Evolutionary conservation across 441 rosid genomes (phyloP).

Genomic region (Biscutella laevigata): DNA sequence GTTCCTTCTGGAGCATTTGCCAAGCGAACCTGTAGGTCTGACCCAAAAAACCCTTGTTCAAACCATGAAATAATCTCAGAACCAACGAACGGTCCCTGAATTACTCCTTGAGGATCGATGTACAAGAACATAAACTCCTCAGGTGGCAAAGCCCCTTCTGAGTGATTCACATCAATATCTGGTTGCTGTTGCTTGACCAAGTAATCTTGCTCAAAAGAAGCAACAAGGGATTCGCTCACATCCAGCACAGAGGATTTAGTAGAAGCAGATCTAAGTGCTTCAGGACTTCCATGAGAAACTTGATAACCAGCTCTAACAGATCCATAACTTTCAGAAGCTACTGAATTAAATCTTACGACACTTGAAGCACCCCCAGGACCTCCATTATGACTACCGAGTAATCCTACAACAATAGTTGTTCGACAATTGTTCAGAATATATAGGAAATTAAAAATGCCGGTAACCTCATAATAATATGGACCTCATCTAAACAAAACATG

Average conservation of each 20-base stretch:
- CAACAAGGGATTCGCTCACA: conserved; percentile 17
- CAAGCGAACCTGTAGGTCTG: conserved; percentile 52
- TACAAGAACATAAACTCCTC: conserved; percentile 46
- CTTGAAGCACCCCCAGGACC: conserved; percentile 15
- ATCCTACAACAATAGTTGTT: conserved; percentile 25
- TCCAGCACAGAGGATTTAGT: conserved; percentile 7
- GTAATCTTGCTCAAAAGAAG: conserved; percentile 26
- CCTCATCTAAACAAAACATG: background rate
- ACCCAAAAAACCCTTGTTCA: conserved; percentile 64
- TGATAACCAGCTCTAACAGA: background rate
- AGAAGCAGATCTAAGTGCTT: conserved; percentile 12
- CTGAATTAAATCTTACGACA: background rate
- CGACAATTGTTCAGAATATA: conserved; percentile 4
- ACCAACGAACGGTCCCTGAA: conserved; percentile 58
- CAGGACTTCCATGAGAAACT: conserved; percentile 25
- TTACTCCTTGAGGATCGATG: conserved; percentile 55
- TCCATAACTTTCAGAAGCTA: conserved; percentile 17
- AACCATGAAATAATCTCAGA: conserved; percentile 60
- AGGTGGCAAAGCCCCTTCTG: conserved; percentile 23
- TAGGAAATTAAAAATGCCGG: background rate
- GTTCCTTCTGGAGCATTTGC: conserved; percentile 57
- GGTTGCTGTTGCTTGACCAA: conserved; percentile 22
- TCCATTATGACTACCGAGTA: conserved; percentile 21
- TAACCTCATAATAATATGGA: background rate
- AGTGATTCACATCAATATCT: conserved; percentile 10